Percentiles rank a stretch among this genome's conserved stretches.
phyloP scores from a whole-genome alignment of 1,139 yeast genomes.

The Taphrina flavorubra region DNA sequence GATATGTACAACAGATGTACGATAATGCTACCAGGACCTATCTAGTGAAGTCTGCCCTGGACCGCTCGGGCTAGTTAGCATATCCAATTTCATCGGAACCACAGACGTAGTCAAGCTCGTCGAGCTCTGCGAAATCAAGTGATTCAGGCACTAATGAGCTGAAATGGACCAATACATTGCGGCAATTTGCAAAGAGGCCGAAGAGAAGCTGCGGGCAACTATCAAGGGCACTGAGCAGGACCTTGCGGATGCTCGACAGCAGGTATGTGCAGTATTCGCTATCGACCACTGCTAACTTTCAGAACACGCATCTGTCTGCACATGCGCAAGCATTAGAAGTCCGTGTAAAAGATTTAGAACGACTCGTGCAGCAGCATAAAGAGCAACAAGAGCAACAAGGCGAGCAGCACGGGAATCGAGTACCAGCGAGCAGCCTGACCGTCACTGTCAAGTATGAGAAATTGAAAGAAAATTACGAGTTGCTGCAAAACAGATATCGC shows the following conservation, averaged over 20 bases:
- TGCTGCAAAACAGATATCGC: neutral
- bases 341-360: neutral
- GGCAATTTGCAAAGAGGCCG: constrained; percentile 19
- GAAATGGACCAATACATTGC: constrained; percentile 11
- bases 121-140: neutral
- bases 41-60: too few relatives aligned
- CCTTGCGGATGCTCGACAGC: neutral
- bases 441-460: constrained; percentile 8
- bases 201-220: constrained; percentile 4
- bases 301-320: neutral
- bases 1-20: too few relatives aligned
- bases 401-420: neutral
- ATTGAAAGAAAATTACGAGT: constrained; percentile 1
- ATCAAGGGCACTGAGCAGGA: neutral
- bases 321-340: neutral
- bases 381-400: neutral
- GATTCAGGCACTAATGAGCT: neutral
- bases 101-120: neutral
- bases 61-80: too few relatives aligned
- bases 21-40: too few relatives aligned
- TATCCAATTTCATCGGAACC: too few relatives aligned
- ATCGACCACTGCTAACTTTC: neutral
- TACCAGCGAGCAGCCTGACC: too few relatives aligned
- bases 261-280: neutral
- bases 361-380: neutral